Conservation (phyloP, 2,329 filamentous ascomycete genomes). For the Epichloe typhina region DNA sequence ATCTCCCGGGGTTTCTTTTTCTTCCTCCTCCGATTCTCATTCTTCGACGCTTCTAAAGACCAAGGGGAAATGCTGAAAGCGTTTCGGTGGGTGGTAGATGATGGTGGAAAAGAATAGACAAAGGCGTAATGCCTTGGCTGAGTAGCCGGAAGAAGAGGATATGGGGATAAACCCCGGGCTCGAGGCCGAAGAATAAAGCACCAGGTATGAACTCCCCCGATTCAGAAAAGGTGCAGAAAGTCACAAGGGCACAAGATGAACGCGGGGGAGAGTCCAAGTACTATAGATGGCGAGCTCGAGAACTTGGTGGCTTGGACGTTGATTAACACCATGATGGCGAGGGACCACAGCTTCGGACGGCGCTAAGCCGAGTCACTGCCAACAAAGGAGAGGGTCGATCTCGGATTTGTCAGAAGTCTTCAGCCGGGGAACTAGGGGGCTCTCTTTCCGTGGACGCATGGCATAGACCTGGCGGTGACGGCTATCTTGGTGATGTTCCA, state of each 20-base stretch:
- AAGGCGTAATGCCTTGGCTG: constrained; percentile 3
- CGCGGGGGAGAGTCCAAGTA: not conserved
- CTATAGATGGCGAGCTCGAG: not conserved
- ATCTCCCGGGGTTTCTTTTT: not conserved
- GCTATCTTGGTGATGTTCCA: not conserved
- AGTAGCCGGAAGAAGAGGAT: not conserved
- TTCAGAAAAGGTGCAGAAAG: not conserved
- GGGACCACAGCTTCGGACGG: constrained; percentile 2
- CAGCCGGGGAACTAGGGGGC: not conserved
- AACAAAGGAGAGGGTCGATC: constrained; percentile 3
- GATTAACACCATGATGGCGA: not conserved
- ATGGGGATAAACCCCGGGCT: constrained; percentile 1
- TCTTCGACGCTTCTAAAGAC: not conserved
- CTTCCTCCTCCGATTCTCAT: not conserved
- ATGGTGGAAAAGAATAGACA: not conserved
- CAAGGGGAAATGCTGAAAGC: not conserved
- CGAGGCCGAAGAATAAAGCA: not conserved
- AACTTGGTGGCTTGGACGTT: not conserved
- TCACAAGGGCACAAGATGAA: not conserved
- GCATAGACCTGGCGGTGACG: not conserved
- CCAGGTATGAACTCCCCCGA: not conserved
- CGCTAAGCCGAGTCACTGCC: constrained; percentile 6
- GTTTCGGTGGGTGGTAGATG: not conserved
- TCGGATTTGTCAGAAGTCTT: constrained; percentile 1
- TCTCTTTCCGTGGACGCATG: not conserved